A percentile compares a stretch with the other conserved stretches of the same genome.
These are phyloP conservation scores for Curvularia sp. DNA, from an alignment of 2,329 filamentous ascomycete species.

Conservation along the genomic window DNA sequence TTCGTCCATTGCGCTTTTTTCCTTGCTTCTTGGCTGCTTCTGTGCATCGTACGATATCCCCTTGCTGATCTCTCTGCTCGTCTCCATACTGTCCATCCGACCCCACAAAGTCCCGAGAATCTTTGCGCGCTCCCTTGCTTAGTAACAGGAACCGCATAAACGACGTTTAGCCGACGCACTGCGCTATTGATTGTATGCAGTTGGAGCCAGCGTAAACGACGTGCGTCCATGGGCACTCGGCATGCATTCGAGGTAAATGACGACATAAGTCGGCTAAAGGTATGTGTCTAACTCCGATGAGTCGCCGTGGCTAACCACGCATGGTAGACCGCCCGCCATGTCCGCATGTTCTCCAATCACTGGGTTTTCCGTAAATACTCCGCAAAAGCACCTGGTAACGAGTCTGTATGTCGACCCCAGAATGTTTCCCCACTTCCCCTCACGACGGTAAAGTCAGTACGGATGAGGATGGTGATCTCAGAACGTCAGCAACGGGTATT, in stretches of 20 bases:
- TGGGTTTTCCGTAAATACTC: constrained; percentile 19
- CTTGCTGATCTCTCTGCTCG: neutral
- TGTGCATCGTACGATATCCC: neutral
- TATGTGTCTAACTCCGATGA: neutral
- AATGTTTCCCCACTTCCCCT: constrained; percentile 28
- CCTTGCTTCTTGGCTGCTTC: neutral
- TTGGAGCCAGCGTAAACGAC: neutral
- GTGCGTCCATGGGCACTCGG: neutral
- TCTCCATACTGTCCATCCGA: neutral
- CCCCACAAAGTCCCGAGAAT: neutral
- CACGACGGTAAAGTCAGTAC: constrained; percentile 12
- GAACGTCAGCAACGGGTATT: constrained; percentile 10
- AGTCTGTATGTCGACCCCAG: constrained; percentile 18
- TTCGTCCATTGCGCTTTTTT: neutral
- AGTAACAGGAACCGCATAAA: neutral
- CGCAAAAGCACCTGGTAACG: constrained; percentile 9
- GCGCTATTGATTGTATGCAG: constrained; percentile 7
- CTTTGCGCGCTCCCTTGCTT: neutral
- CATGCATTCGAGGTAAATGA: neutral
- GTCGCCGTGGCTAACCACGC: neutral
- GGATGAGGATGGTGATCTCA: constrained; percentile 9
- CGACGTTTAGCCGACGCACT: neutral
- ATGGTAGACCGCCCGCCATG: constrained; percentile 4
- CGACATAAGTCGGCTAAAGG: constrained; percentile 10
- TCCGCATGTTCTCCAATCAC: constrained; percentile 13